These are phyloP conservation scores for Pythium guiyangense DNA, from an alignment of 352 stramenopile genomes.

Conservation along the genomic window DNA sequence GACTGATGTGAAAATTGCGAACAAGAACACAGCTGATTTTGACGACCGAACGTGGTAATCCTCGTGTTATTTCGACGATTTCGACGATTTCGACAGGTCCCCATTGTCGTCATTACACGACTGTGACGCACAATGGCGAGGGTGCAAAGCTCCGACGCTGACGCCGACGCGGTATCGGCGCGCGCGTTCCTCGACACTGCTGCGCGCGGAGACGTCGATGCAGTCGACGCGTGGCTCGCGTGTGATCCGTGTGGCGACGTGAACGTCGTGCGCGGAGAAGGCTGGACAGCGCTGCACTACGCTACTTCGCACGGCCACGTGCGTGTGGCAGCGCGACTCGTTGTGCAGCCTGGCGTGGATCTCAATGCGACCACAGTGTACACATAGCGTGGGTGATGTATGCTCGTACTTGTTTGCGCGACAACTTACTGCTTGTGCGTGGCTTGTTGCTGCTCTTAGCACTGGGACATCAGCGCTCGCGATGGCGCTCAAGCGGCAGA, in stretches of 20 bases:
- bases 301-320: conserved; percentile 51
- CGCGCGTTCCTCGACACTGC: conserved; percentile 52
- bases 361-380: conserved; percentile 60
- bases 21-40: too few species aligned
- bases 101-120: too few species aligned
- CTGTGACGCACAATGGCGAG: too few species aligned
- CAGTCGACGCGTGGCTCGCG: conserved; percentile 37
- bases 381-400: not conserved
- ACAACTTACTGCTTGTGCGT: not conserved
- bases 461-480: conserved; percentile 49
- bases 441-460: conserved; percentile 16
- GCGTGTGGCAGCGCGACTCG: conserved; percentile 31
- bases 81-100: too few species aligned
- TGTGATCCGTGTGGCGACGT: conserved; percentile 21
- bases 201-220: conserved; percentile 25
- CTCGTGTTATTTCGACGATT: too few species aligned
- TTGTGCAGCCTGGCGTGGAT: conserved; percentile 30
- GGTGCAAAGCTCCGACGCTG: not conserved
- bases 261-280: conserved; percentile 52
- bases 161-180: not conserved
- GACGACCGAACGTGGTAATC: too few species aligned
- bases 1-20: too few species aligned
- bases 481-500: conserved; percentile 41
- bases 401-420: not conserved
- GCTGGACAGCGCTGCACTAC: conserved; percentile 69